These are phyloP conservation scores for Vaccinium macrocarpon DNA, from an alignment of 148 eudicot genomes.

Conservation along the genomic window DNA sequence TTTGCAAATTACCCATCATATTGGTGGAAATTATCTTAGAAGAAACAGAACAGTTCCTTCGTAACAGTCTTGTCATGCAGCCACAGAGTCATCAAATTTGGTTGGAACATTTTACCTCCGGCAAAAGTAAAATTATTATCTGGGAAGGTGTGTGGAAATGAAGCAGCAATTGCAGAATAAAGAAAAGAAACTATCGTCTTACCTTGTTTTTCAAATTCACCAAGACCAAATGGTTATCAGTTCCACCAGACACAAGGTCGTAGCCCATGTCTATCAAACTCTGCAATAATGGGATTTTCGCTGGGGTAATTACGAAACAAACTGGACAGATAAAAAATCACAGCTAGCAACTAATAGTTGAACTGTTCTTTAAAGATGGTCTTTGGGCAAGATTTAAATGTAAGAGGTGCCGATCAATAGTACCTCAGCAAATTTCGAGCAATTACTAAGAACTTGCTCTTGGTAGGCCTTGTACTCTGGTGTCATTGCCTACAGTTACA, in stretches of 20 bases:
- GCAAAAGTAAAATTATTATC: no score
- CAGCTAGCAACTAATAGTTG: not conserved
- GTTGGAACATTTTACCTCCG: not conserved
- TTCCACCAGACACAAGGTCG: constrained; percentile 97
- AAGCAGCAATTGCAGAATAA: not conserved
- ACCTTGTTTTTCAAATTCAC: constrained; percentile 94
- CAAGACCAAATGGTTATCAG: constrained; percentile 89
- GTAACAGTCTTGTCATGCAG: not conserved
- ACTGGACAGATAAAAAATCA: constrained; percentile 19
- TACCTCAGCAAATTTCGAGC: constrained; percentile 94
- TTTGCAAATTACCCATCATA: not conserved
- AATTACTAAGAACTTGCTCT: constrained; percentile 93
- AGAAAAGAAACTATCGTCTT: constrained; percentile 16
- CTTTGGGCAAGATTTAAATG: not conserved
- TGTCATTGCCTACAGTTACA: constrained; percentile 67
- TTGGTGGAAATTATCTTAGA: not conserved
- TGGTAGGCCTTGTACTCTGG: constrained; percentile 96
- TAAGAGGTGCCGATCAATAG: constrained; percentile 9
- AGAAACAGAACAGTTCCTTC: not conserved
- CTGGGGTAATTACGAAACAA: not conserved
- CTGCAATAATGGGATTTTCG: constrained; percentile 36
- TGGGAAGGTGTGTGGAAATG: not conserved
- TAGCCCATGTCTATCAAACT: constrained; percentile 62
- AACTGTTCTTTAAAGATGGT: not conserved
- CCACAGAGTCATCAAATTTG: no score